Evolutionary conservation across 805 yeast species (phyloP), one percentile per base, ranked within the genome.

Genomic region (Kodamaea kakaduensis): DNA sequence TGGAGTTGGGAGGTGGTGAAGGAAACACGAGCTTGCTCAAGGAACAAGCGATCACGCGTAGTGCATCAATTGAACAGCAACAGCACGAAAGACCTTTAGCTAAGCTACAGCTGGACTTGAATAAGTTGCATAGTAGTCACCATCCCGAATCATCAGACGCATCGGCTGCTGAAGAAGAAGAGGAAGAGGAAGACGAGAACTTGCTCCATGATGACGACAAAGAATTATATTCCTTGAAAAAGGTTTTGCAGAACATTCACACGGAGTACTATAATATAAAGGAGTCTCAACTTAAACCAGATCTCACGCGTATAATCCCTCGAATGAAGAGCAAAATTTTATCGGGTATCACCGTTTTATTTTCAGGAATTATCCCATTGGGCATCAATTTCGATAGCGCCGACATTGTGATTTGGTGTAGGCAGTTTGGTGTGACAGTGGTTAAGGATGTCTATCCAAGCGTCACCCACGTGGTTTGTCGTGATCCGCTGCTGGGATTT

Each of bases 331-430:
- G 61, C 6, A 50, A 69, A 38, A 88, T 88, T 2, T 77, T 90
- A 40, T 58, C 70, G 16, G 89, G 81, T 5, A 73, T 80, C 30
- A 75, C 77, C 3, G 75, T 93, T 37, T 70, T 90, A 13, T 82
- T 93, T 46, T 83, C 95, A 3, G 97, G 97, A 0, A 70, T 90
- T n/a, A 71, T 93, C 15, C 97, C 97, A 1, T 54, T 86, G n/a
- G 93, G 93, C 1, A 69, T 80, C 9, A 73, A 77, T 36, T 61
- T 84, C 12, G 80, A 82, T 34, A 62, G 71, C 21, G 93, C 94
- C 3, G 96, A 87, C 53, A 84, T 93, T 28, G 96, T 89, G 1
- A 77, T 81, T 15, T 90, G 97, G 97, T 84, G 90, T 9, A 74
- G 75, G 32, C 85, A 89, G 36, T 90, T 90, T 68, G 98, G 98